phyloP scores from a whole-genome alignment of 768 basidiomycete species.

The Hygrocybe coccinea region DNA sequence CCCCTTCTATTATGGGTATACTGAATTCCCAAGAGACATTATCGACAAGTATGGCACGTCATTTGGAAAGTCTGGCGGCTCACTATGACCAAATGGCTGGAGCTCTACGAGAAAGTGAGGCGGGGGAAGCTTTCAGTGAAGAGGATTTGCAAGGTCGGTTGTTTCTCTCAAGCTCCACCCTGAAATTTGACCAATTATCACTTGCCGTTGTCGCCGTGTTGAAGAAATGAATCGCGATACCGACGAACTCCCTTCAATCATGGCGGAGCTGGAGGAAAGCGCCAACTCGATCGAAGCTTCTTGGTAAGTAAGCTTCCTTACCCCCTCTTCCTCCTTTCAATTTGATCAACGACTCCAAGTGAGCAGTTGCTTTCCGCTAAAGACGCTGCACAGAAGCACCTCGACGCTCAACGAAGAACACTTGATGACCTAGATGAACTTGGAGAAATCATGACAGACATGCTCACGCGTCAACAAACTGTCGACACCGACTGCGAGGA shows the following conservation, averaged over 20 bases:
- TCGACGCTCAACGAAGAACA: conserved; percentile 45
- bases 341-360: conserved; percentile 32
- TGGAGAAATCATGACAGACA: conserved; percentile 73
- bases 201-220: conserved; percentile 3
- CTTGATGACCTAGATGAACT: conserved; percentile 71
- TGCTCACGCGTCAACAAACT: conserved; percentile 63
- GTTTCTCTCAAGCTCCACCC: not conserved
- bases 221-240: conserved; percentile 82
- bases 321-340: conserved; percentile 2
- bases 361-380: conserved; percentile 45
- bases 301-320: conserved; percentile 42
- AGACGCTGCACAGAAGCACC: conserved; percentile 39
- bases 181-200: not conserved
- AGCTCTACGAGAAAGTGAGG: conserved; percentile 62
- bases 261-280: conserved; percentile 64
- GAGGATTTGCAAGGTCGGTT: conserved; percentile 62
- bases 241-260: conserved; percentile 68
- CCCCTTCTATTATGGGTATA: conserved; percentile 43
- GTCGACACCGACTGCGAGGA: conserved; percentile 59
- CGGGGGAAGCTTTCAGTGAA: conserved; percentile 61
- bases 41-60: conserved; percentile 63
- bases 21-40: conserved; percentile 53
- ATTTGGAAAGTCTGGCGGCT: conserved; percentile 63
- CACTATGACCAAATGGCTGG: conserved; percentile 77
- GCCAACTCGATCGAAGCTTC: conserved; percentile 47